Base-by-base conservation (phyloP, 2,329 filamentous ascomycete species). In the Blastomyces emzantsi region DNA sequence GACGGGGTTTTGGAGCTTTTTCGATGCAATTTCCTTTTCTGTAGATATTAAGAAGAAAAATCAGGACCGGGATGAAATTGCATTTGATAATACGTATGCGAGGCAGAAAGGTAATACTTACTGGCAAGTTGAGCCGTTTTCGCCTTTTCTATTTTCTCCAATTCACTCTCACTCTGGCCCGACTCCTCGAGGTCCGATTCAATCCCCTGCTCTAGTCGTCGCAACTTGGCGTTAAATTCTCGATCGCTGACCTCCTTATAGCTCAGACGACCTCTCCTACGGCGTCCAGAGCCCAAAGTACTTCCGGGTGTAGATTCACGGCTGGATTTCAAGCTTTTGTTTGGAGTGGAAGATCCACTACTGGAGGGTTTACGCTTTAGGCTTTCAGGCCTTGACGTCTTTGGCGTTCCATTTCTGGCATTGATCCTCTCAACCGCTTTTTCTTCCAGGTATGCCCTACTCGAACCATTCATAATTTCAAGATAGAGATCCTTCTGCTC, bases 401-500 rank as follows among this genome's bases (percentile, higher is more conserved):
- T 70, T 13, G 22, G 55, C 15, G 57, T 59, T 41, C 68, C 68
- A 54, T 71, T 77, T 64, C 73, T 75, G 7, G 70, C 76, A 72
- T 76, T 72, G 63, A 84, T 76, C 49, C 78, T 72, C 65, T 82
- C 77, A 11, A 80, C 75, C 6, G 81, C 81, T 69, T 82, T 82
- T 56, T 76, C 76, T 67, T 81, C 79, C 51, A 82, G 75, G 60
- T 81, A 80, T 33, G 76, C 72, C 45, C 80, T 75, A 22, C 78
- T 77, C 2, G 92, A 95, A 61, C 89, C 86, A 69, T 96, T 91
- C 0, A 97, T 78, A 64, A 93, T 96, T 19, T 89, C 84, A 36
- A 92, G 84, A 72, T 99, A 99, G 0, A 99, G 77, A 63, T 97
- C 93, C 2, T 92, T 90, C 72, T 99, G 94, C 68, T 94, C 91